Evolutionary conservation across 257 asterid species (phyloP).

Genomic region (Nicotiana noctiflora): DNA sequence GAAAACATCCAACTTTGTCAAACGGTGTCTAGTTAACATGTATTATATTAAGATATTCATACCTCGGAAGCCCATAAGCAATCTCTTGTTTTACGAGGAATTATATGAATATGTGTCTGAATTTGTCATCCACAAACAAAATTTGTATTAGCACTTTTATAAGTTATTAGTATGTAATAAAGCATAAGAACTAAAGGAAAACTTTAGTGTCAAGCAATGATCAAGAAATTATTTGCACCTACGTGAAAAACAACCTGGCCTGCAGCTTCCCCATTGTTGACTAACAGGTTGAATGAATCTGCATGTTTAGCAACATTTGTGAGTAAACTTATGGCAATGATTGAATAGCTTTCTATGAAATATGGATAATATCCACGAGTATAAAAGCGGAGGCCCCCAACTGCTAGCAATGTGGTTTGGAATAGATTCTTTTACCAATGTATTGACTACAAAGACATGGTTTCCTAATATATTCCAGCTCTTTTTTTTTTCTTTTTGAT

Average conservation of each 20-base stretch:
- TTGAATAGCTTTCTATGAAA: no score
- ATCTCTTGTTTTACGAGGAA: slow-evolving; percentile 82
- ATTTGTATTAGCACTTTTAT: background rate
- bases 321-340: background rate
- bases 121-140: slow-evolving; percentile 22
- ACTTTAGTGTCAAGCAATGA: background rate
- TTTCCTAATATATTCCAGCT: no score
- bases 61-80: slow-evolving; percentile 98
- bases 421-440: no score
- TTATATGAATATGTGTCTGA: slow-evolving; percentile 97
- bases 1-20: slow-evolving; percentile 8
- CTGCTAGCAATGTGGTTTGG: no score
- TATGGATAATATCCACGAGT: no score
- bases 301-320: slow-evolving; percentile 13
- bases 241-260: slow-evolving; percentile 96
- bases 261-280: slow-evolving; percentile 89
- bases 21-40: background rate
- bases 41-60: background rate
- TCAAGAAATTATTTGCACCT: slow-evolving; percentile 13
- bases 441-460: no score
- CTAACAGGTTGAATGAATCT: slow-evolving; percentile 96
- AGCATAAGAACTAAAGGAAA: background rate
- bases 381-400: no score
- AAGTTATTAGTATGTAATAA: background rate
- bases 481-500: no score